Evolutionary conservation across 2,329 filamentous ascomycete genomes (phyloP).

Genomic region (Pseudopyricularia javanii): DNA sequence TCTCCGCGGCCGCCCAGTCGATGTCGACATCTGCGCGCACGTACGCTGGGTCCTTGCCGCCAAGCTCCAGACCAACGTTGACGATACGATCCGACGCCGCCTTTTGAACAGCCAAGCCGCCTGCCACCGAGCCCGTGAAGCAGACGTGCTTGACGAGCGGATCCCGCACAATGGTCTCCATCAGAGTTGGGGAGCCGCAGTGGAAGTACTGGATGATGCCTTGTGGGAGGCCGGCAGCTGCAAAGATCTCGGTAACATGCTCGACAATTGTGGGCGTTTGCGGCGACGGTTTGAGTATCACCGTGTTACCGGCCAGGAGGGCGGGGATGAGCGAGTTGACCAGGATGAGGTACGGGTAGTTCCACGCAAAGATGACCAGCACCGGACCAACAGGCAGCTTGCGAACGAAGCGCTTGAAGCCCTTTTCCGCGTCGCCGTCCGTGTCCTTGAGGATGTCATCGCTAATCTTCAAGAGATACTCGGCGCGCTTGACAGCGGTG

Average conservation of each 20-base stretch:
- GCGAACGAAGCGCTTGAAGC: conserved; percentile 82
- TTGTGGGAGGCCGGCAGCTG: conserved; percentile 66
- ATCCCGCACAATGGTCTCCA: conserved; percentile 68
- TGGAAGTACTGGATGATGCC: conserved; percentile 90
- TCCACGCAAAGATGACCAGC: conserved; percentile 89
- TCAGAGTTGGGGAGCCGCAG: conserved; percentile 62
- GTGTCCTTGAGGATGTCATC: conserved; percentile 69
- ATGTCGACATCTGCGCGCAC: conserved; percentile 76
- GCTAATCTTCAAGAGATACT: conserved; percentile 78
- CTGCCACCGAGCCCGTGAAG: conserved; percentile 88
- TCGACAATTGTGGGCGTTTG: conserved; percentile 90
- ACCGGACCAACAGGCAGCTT: conserved; percentile 82
- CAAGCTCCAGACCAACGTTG: conserved; percentile 79
- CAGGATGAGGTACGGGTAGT: conserved; percentile 90
- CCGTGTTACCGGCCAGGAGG: conserved; percentile 78
- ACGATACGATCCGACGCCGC: conserved; percentile 76
- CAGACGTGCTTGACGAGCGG: conserved; percentile 71
- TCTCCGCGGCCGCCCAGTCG: conserved; percentile 83
- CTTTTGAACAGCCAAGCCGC: conserved; percentile 74
- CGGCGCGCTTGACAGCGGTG: conserved; percentile 73
- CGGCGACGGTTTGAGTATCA: conserved; percentile 89
- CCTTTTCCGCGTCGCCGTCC: conserved; percentile 69
- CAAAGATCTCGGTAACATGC: conserved; percentile 65
- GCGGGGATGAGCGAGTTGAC: conserved; percentile 88
- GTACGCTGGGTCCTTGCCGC: conserved; percentile 91